These are phyloP conservation scores for Trichoderma orchidacearum DNA, from an alignment of 495 filamentous ascomycete species.

Conservation along the genomic window DNA sequence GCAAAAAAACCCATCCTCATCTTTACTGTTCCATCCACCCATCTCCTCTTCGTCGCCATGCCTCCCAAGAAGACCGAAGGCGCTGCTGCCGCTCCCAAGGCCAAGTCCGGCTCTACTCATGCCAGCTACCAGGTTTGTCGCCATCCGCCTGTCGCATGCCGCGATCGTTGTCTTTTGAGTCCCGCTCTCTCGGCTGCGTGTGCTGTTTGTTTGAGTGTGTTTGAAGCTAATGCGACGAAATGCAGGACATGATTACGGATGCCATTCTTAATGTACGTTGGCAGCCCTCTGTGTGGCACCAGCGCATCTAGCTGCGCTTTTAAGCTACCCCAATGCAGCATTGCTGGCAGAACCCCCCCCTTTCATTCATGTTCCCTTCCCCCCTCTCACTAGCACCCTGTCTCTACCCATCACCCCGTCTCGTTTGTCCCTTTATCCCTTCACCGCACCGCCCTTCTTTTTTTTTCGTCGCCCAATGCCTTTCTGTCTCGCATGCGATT, in stretches of 20 bases:
- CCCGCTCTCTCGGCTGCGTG: slow-evolving; percentile 7
- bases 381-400: not conserved
- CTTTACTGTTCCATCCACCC: slow-evolving; percentile 1
- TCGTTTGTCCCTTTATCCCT: not conserved
- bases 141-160: not conserved
- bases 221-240: slow-evolving; percentile 2
- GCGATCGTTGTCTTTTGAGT: not conserved
- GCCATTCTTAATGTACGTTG: slow-evolving; percentile 49
- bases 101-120: slow-evolving; percentile 37
- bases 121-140: slow-evolving; percentile 43
- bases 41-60: slow-evolving; percentile 31
- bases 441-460: not conserved
- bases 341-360: not conserved
- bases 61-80: slow-evolving; percentile 49
- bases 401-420: not conserved
- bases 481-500: not conserved
- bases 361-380: not conserved
- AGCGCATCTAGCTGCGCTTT: slow-evolving; percentile 4
- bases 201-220: slow-evolving; percentile 21
- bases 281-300: slow-evolving; percentile 6
- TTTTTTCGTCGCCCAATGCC: not conserved
- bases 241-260: slow-evolving; percentile 53
- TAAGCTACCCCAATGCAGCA: slow-evolving; percentile 7
- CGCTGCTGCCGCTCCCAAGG: slow-evolving; percentile 37
- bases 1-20: not conserved